Base-by-base conservation (phyloP, 805 yeast species). In the Lipomyces anomalus region DNA sequence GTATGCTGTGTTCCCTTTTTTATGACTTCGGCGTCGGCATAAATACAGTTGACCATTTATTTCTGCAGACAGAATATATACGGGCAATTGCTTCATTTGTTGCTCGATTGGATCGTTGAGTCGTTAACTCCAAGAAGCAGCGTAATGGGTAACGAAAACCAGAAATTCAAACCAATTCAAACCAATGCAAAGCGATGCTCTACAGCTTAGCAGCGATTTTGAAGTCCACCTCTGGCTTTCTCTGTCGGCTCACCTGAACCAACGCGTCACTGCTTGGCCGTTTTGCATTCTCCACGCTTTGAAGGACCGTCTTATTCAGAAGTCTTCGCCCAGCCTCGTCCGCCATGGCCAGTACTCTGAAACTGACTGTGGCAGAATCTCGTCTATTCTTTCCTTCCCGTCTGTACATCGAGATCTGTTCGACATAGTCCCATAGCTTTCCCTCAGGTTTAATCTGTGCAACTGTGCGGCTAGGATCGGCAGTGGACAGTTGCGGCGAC, bases 381-480 rank as follows among this genome's bases (percentile, higher is more conserved):
- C 67, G 55, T 13, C 63, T 53, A n/a, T 61, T 62, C 49, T 67
- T 66, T 50, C 59, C 59, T 42, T 55, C 59, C 6, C 67, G 64
- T 26, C 71, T 58, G 24, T 62, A 65, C 28, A 54, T 50, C 2
- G 68, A 61, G 26, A 67, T 62, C 29, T 54, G 59, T 40, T 64
- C 65, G 26, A 62, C 55, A 22, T 59, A 53, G 20, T 61, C 62
- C 46, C 58, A 58, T 33, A 67, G 51, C 30, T 53, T 54, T 3
- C 69, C 69, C 26, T 56, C 48, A 3, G 61, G 59, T 11, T 50
- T 42, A 23, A 58, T 46, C 22, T 42, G 26, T 28, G 20, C 37
- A 5, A 20, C 24, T 40, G 6, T 46, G 28, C 9, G 13, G 17
- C 23, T 43, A 46, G 16, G 36, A 21, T 6, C 24, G 16, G 39